Percentiles rank a stretch among this genome's conserved stretches.
phyloP scores from a whole-genome alignment of 2,329 filamentous ascomycete genomes.

The Fusarium sp. region DNA sequence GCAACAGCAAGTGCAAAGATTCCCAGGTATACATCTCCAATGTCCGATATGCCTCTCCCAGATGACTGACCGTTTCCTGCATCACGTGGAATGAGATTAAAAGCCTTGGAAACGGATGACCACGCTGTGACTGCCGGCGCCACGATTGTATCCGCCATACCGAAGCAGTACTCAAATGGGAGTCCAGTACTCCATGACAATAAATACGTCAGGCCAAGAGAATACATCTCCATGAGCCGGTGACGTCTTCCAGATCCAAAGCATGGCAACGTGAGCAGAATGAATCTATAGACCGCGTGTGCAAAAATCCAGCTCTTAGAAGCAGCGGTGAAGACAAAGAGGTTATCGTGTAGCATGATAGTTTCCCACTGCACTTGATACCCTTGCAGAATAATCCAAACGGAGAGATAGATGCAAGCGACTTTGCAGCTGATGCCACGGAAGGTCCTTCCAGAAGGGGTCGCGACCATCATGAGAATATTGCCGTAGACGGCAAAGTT shows the following conservation, averaged over 20 bases:
- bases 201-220: not conserved
- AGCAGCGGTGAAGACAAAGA: not conserved
- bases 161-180: constrained; percentile 4
- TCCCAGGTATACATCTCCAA: not conserved
- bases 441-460: not conserved
- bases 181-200: not conserved
- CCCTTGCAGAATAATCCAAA: not conserved
- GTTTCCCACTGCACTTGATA: not conserved
- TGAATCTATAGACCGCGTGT: not conserved
- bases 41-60: not conserved
- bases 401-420: not conserved
- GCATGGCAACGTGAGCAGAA: not conserved
- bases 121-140: not conserved
- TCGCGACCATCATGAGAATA: constrained; percentile 2
- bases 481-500: constrained; percentile 1
- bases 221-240: not conserved
- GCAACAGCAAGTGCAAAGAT: not conserved
- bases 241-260: not conserved
- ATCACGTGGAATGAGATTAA: not conserved
- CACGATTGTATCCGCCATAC: not conserved
- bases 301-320: not conserved
- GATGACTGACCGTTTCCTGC: not conserved
- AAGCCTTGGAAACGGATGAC: not conserved
- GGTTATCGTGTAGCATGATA: not conserved
- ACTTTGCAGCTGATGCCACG: not conserved